These are phyloP conservation scores for Phialophora chinensis DNA, from an alignment of 2,329 filamentous ascomycete genomes.

Conservation along the genomic window DNA sequence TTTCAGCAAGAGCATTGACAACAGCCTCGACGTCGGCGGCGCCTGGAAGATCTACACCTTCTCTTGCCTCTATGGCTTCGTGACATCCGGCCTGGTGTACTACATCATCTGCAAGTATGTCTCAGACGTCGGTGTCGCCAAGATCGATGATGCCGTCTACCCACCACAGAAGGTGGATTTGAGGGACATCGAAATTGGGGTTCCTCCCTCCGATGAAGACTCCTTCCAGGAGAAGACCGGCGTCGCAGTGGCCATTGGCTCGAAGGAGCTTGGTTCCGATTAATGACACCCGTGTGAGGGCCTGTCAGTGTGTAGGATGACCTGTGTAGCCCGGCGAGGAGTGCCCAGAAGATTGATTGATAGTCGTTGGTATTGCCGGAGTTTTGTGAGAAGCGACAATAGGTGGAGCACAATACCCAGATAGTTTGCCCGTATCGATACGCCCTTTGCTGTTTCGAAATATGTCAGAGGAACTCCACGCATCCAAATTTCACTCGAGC, in stretches of 20 bases:
- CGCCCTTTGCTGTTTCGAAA: not conserved
- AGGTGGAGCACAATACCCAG: constrained; percentile 11
- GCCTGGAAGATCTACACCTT: constrained; percentile 52
- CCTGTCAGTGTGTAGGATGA: not conserved
- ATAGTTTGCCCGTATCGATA: constrained; percentile 8
- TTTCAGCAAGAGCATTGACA: constrained; percentile 48
- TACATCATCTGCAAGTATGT: constrained; percentile 50
- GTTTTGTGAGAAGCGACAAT: not conserved
- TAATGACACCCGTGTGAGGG: not conserved
- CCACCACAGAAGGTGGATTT: constrained; percentile 43
- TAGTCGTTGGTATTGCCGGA: not conserved
- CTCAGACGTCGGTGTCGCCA: constrained; percentile 44
- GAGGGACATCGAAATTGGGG: constrained; percentile 26
- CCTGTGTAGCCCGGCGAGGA: not conserved
- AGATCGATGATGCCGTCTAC: constrained; percentile 48
- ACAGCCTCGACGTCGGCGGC: constrained; percentile 47
- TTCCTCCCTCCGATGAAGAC: constrained; percentile 27
- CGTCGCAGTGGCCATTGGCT: constrained; percentile 26
- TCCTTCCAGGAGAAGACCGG: constrained; percentile 27
- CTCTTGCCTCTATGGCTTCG: constrained; percentile 52
- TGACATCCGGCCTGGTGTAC: constrained; percentile 45
- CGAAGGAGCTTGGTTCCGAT: constrained; percentile 22
- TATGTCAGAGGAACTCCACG: not conserved
- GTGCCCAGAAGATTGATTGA: not conserved
- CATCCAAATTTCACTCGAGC: not conserved